These are phyloP conservation scores for Colletotrichum magnum DNA, from an alignment of 2,329 filamentous ascomycete genomes.

Conservation along the genomic window DNA sequence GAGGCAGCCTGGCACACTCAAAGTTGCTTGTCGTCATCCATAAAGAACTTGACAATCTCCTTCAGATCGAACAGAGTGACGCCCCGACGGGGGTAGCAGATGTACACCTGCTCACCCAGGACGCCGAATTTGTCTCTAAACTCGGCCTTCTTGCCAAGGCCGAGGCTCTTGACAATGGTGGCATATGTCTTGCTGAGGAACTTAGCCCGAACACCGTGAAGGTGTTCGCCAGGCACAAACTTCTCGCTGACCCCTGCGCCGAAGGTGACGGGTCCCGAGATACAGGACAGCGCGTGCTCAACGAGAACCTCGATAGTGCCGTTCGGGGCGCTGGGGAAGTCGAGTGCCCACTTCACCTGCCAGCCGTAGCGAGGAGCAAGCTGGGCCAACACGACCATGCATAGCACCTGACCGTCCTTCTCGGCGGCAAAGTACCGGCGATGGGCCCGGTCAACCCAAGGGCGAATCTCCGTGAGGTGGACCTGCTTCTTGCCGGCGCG, in stretches of 20 bases:
- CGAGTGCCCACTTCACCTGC: conserved; percentile 96
- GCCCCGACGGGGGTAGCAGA: conserved; percentile 90
- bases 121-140: conserved; percentile 94
- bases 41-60: conserved; percentile 92
- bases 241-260: conserved; percentile 84
- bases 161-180: conserved; percentile 84
- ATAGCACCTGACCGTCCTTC: conserved; percentile 79
- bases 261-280: conserved; percentile 80
- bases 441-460: conserved; percentile 88
- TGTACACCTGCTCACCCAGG: conserved; percentile 86
- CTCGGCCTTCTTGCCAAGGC: conserved; percentile 86
- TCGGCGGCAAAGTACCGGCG: conserved; percentile 88
- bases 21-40: conserved; percentile 67
- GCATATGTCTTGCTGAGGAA: conserved; percentile 88
- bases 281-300: conserved; percentile 72
- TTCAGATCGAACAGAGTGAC: conserved; percentile 85
- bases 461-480: conserved; percentile 89
- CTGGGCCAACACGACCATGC: conserved; percentile 86
- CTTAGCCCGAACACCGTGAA: conserved; percentile 84
- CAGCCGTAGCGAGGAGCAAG: conserved; percentile 86
- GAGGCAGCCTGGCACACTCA: neutral
- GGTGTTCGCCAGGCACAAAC: conserved; percentile 84
- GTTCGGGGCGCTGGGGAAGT: conserved; percentile 89
- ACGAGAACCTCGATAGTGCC: conserved; percentile 90
- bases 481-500: conserved; percentile 87